These are phyloP conservation scores for Forsythia suspensa DNA, from an alignment of 257 asterid species.

Conservation along the genomic window DNA sequence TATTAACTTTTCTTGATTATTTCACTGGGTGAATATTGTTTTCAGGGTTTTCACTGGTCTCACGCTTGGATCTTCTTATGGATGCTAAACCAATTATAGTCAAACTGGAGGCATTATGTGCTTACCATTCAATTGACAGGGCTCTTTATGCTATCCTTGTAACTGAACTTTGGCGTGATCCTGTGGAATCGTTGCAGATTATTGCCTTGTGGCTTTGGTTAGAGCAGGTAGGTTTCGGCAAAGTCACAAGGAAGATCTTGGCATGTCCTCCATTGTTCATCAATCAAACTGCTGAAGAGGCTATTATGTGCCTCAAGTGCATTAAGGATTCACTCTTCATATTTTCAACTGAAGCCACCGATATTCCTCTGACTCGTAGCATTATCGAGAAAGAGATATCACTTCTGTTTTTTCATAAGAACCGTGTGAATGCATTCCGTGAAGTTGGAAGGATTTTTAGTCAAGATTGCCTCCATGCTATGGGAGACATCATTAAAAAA, in stretches of 20 bases:
- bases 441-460: slow-evolving; percentile 25
- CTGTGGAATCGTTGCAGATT: slow-evolving; percentile 46
- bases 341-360: slow-evolving; percentile 16
- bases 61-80: slow-evolving; percentile 25
- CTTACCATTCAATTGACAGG: slow-evolving; percentile 45
- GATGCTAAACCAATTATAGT: slow-evolving; percentile 20
- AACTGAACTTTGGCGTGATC: slow-evolving; percentile 47
- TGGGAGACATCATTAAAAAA: slow-evolving; percentile 42
- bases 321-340: slow-evolving; percentile 16
- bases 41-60: slow-evolving; percentile 34
- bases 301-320: slow-evolving; percentile 43
- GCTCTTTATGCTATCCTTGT: slow-evolving; percentile 51
- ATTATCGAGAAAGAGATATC: slow-evolving; percentile 34
- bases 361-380: slow-evolving; percentile 42
- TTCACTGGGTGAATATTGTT: slow-evolving; percentile 9
- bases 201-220: slow-evolving; percentile 67
- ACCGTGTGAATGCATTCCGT: slow-evolving; percentile 10
- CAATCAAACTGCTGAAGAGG: slow-evolving; percentile 55
- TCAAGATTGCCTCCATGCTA: slow-evolving; percentile 37
- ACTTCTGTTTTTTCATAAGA: slow-evolving; percentile 30
- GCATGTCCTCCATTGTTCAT: slow-evolving; percentile 32
- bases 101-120: slow-evolving; percentile 30
- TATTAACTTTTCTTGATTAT: neutral
- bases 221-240: slow-evolving; percentile 37
- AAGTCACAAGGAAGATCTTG: slow-evolving; percentile 32